These are phyloP conservation scores for Poa annua DNA, from an alignment of 176 grass and related monocot genomes.

Conservation along the genomic window DNA sequence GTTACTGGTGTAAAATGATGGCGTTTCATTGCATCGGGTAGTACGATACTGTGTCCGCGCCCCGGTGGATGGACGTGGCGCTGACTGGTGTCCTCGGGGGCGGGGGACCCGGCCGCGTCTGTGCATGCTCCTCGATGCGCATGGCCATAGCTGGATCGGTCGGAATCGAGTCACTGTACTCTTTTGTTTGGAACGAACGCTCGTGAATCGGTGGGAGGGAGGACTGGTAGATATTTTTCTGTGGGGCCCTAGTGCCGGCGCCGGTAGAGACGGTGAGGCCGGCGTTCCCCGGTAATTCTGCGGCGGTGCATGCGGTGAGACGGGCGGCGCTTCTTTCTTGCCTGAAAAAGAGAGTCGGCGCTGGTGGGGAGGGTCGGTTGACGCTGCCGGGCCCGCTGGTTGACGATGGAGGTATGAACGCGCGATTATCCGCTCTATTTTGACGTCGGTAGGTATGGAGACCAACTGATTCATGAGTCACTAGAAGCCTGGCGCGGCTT, in stretches of 20 bases:
- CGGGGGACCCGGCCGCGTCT: not conserved
- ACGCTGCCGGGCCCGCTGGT: not conserved
- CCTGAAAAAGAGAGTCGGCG: not conserved
- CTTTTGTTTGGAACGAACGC: not conserved
- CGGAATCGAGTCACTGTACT: slow-evolving; percentile 32
- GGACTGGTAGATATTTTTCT: slow-evolving; percentile 31
- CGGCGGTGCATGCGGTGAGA: not conserved
- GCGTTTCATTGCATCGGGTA: slow-evolving; percentile 11
- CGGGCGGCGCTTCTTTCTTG: not conserved
- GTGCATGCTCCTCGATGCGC: slow-evolving; percentile 5
- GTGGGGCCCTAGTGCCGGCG: not conserved
- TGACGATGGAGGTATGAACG: not conserved
- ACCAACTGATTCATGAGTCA: not conserved
- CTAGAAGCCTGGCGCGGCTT: too few relatives aligned
- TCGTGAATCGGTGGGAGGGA: not conserved
- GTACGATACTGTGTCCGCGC: slow-evolving; percentile 2
- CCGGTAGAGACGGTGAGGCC: slow-evolving; percentile 8
- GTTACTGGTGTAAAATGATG: slow-evolving; percentile 44
- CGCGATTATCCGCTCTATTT: not conserved
- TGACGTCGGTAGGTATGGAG: not conserved
- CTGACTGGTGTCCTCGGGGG: not conserved
- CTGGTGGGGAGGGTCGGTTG: not conserved
- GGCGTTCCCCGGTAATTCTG: not conserved
- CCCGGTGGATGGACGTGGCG: slow-evolving; percentile 31
- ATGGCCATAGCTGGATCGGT: slow-evolving; percentile 26